phyloP scores from a whole-genome alignment of 495 filamentous ascomycete genomes.

The Penicillium salamii region DNA sequence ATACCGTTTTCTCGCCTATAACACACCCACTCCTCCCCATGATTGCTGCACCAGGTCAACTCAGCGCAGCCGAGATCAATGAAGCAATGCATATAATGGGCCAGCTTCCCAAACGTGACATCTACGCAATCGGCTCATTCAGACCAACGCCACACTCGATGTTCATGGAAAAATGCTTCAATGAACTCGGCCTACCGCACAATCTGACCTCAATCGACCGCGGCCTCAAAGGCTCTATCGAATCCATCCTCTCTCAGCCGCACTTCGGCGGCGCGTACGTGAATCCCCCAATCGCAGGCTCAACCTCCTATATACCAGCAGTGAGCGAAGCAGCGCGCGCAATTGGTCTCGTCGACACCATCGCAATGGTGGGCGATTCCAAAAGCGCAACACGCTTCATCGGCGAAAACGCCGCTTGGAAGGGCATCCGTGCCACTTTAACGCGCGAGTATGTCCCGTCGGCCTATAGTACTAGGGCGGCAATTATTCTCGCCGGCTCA shows the following conservation, averaged over 20 bases:
- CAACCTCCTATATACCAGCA: slow-evolving; percentile 54
- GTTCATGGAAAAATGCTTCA: slow-evolving; percentile 86
- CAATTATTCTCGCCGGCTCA: slow-evolving; percentile 65
- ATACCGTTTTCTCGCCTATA: slow-evolving; percentile 81
- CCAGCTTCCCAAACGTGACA: slow-evolving; percentile 71
- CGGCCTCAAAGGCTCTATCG: slow-evolving; percentile 58
- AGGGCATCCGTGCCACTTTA: slow-evolving; percentile 75
- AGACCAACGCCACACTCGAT: slow-evolving; percentile 70
- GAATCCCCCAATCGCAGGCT: slow-evolving; percentile 60
- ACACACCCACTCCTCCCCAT: slow-evolving; percentile 81
- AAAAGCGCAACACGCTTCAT: slow-evolving; percentile 48
- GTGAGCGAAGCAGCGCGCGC: slow-evolving; percentile 69
- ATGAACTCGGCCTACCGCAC: slow-evolving; percentile 81
- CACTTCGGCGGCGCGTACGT: slow-evolving; percentile 78
- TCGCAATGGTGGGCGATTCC: slow-evolving; percentile 52
- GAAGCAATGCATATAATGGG: slow-evolving; percentile 73
- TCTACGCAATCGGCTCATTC: slow-evolving; percentile 75
- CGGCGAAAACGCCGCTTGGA: slow-evolving; percentile 80
- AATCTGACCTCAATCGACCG: slow-evolving; percentile 73
- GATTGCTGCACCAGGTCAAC: slow-evolving; percentile 79
- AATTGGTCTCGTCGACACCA: slow-evolving; percentile 78
- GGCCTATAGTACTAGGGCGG: slow-evolving; percentile 70
- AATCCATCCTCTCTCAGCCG: slow-evolving; percentile 63
- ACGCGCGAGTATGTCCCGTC: slow-evolving; percentile 79
- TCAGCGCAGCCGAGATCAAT: slow-evolving; percentile 82